These are phyloP conservation scores for Saturnispora dispora DNA, from an alignment of 805 yeast species.

Conservation along the genomic window DNA sequence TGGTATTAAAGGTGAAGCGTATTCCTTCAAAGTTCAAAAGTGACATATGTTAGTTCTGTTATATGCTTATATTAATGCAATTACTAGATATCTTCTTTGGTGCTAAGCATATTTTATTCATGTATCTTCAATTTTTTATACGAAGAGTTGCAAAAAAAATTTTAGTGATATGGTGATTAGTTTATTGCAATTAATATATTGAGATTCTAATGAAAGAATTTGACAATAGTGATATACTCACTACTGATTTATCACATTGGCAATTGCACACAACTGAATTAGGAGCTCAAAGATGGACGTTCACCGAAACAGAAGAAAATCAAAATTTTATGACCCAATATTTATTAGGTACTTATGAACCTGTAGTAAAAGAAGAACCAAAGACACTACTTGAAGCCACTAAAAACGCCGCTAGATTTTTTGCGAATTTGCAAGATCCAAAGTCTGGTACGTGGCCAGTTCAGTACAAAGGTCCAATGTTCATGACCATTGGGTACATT, in stretches of 20 bases:
- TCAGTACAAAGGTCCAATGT: slow-evolving; percentile 97
- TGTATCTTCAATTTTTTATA: background rate
- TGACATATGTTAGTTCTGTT: background rate
- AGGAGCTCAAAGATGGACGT: slow-evolving; percentile 83
- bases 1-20: slow-evolving; percentile 49
- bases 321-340: slow-evolving; percentile 53
- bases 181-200: no score
- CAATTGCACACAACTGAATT: slow-evolving; percentile 55
- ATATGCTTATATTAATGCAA: no score
- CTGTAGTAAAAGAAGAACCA: slow-evolving; percentile 25
- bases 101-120: background rate
- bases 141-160: background rate
- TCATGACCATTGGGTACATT: slow-evolving; percentile 85
- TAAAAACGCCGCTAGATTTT: slow-evolving; percentile 63
- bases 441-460: slow-evolving; percentile 80
- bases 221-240: slow-evolving; percentile 57
- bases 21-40: background rate
- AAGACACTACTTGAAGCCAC: slow-evolving; percentile 45
- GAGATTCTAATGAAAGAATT: background rate
- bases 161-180: background rate
- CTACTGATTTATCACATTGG: slow-evolving; percentile 70
- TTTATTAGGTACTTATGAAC: slow-evolving; percentile 25
- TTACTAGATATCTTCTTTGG: background rate
- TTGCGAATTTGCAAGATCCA: slow-evolving; percentile 60
- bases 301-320: slow-evolving; percentile 33